These are phyloP conservation scores for Hypoxylon sp. DNA, from an alignment of 2,329 filamentous ascomycete species.

Conservation along the genomic window DNA sequence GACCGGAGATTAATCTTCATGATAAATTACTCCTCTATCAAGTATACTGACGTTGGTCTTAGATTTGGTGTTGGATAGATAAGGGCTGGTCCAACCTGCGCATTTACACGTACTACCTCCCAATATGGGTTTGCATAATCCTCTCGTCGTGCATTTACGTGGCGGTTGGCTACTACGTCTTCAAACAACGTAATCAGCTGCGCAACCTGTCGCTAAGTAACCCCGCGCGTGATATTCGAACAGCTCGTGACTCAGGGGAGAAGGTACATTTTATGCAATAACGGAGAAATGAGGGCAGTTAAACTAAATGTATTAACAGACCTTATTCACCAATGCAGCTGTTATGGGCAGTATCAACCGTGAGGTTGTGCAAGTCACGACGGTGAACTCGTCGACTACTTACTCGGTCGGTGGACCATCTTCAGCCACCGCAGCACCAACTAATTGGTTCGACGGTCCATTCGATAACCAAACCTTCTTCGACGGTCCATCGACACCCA, in stretches of 20 bases:
- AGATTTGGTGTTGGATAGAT: conserved; percentile 76
- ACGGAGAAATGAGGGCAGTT: neutral
- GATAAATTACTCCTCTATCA: too few relatives aligned
- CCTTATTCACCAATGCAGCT: conserved; percentile 53
- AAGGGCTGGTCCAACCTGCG: conserved; percentile 68
- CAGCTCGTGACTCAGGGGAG: conserved; percentile 53
- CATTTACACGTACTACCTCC: conserved; percentile 74
- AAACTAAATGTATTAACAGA: conserved; percentile 41
- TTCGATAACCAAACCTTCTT: conserved; percentile 37
- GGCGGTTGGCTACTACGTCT: conserved; percentile 72
- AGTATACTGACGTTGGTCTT: conserved; percentile 29
- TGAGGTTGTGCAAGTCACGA: conserved; percentile 54
- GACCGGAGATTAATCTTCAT: neutral
- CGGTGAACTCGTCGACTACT: conserved; percentile 50
- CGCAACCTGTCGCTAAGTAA: conserved; percentile 67
- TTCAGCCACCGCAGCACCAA: conserved; percentile 34
- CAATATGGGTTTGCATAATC: conserved; percentile 72
- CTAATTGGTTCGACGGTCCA: conserved; percentile 54
- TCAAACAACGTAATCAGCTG: conserved; percentile 67
- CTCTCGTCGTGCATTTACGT: conserved; percentile 70
- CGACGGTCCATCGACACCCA: conserved; percentile 17
- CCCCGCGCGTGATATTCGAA: conserved; percentile 48
- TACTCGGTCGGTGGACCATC: conserved; percentile 24
- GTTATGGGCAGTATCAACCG: conserved; percentile 54
- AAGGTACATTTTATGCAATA: conserved; percentile 47